Evolutionary conservation across 192 early-diverging fungal species (phyloP), one percentile per base, ranked within the genome.

Genomic region (Coemansia sp.): DNA sequence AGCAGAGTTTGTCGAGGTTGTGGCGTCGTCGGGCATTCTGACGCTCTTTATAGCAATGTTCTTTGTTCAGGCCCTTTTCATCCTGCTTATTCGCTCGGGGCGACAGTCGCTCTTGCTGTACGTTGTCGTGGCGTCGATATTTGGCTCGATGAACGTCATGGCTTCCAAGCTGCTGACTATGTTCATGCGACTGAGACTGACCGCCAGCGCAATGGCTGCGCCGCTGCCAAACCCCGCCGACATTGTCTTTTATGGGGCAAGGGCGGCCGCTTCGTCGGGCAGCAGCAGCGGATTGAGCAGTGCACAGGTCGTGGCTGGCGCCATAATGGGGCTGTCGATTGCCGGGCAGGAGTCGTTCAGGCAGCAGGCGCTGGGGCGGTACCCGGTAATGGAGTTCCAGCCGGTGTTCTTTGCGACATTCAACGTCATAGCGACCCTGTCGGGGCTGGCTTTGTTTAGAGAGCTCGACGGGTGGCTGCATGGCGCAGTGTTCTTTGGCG

Each of bases 351-450:
- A 83, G 71, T 66, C 75, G 66, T 74, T 77, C 21, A 31, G 80
- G 34, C 80, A 83, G 60, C 71, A 77, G 66, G 80, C 80, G 56
- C 69, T 83, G 68, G 80, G 80, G 38, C 64, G 61, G 38, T 83
- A 67, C 61, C 55, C 80, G 40, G 75, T 74, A 3, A 73, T 77
- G 71, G 67, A 77, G 63, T 77, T 83, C 57, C 80, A 83, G 71
- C 80, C 80, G 0, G 74, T 83, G 65, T 83, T 83, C 56, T 83
- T 83, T 66, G 80, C 80, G 40, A 74, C 75, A 7, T 83, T 65
- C 61, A 83, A 83, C 57, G 72, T 77, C 34, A 65, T 74, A 11
- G 80, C 80, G 9, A 77, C 75, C 46, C 71, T 77, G 24, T 35
- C 72, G 3, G 67, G 80, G 0, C 66, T 83, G 24, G 14, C 71